phyloP scores from a whole-genome alignment of 2,329 filamentous ascomycete genomes.

The Cercospora sesami region DNA sequence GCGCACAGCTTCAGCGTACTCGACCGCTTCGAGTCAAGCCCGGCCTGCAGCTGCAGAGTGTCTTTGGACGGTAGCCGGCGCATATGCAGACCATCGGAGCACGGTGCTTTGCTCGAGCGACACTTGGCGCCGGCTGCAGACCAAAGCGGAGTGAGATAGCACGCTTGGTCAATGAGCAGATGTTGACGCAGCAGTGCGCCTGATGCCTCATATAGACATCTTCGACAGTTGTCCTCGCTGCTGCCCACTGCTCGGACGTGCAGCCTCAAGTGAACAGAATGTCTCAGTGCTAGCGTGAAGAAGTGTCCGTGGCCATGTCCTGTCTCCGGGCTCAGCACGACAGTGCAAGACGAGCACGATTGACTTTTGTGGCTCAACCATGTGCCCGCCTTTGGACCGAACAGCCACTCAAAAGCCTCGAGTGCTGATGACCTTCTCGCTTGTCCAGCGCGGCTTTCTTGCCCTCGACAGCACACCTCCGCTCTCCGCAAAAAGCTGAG shows the following conservation, averaged over 20 bases:
- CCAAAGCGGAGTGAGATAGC: neutral
- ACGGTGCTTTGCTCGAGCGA: neutral
- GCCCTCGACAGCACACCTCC: conserved; percentile 1
- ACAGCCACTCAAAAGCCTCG: neutral
- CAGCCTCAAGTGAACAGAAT: neutral
- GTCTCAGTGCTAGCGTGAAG: neutral
- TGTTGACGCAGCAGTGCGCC: neutral
- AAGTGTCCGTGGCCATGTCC: neutral
- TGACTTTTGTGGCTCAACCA: conserved; percentile 16
- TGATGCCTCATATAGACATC: neutral
- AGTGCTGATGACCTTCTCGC: neutral
- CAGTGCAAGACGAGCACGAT: conserved; percentile 4
- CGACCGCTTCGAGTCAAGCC: conserved; percentile 15
- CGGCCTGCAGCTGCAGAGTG: conserved; percentile 7
- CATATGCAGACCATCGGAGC: neutral
- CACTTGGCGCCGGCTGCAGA: neutral
- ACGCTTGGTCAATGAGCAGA: neutral
- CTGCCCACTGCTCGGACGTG: neutral
- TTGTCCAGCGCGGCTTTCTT: neutral
- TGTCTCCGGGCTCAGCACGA: neutral
- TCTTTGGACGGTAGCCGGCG: conserved; percentile 3
- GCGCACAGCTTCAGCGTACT: conserved; percentile 1
- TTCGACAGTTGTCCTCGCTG: neutral
- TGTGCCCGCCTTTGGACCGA: conserved; percentile 10
- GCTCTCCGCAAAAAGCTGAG: neutral